Percentiles rank a stretch among this genome's conserved stretches.
These are phyloP conservation scores for Aspergillus sparsus DNA, from an alignment of 495 filamentous ascomycete species.

Conservation along the genomic window DNA sequence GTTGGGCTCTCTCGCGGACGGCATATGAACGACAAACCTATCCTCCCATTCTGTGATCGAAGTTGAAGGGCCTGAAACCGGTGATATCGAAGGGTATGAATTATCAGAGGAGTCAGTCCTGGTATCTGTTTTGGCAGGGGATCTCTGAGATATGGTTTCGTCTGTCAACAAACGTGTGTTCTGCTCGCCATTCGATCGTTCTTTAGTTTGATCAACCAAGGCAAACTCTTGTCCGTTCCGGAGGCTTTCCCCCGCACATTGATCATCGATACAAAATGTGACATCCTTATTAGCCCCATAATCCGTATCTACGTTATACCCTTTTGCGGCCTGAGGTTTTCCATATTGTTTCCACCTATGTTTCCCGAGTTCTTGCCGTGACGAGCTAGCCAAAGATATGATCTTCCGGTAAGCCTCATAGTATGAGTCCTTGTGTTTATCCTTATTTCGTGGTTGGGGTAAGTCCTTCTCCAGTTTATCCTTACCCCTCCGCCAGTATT, in stretches of 20 bases:
- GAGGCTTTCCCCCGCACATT: constrained; percentile 11
- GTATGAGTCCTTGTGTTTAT: constrained; percentile 27
- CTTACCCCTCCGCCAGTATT: constrained; percentile 35
- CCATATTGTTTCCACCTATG: constrained; percentile 22
- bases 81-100: constrained; percentile 38
- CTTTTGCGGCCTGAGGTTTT: constrained; percentile 22
- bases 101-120: constrained; percentile 33
- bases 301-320: constrained; percentile 27
- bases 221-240: constrained; percentile 12
- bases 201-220: constrained; percentile 26
- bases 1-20: constrained; percentile 46
- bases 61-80: constrained; percentile 36
- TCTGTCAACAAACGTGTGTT: constrained; percentile 23
- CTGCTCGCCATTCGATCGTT: constrained; percentile 30
- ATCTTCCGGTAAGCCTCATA: constrained; percentile 29
- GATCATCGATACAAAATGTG: constrained; percentile 28
- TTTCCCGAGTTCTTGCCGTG: constrained; percentile 24
- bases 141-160: constrained; percentile 25
- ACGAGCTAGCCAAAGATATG: constrained; percentile 22
- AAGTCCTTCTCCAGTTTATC: constrained; percentile 37
- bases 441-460: constrained; percentile 27
- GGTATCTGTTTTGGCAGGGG: constrained; percentile 25
- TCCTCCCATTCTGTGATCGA: constrained; percentile 46
- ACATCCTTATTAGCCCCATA: constrained; percentile 31
- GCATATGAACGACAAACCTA: constrained; percentile 51